Conservation (phyloP, 768 basidiomycete species). For the Xerocomus spinulosus region DNA sequence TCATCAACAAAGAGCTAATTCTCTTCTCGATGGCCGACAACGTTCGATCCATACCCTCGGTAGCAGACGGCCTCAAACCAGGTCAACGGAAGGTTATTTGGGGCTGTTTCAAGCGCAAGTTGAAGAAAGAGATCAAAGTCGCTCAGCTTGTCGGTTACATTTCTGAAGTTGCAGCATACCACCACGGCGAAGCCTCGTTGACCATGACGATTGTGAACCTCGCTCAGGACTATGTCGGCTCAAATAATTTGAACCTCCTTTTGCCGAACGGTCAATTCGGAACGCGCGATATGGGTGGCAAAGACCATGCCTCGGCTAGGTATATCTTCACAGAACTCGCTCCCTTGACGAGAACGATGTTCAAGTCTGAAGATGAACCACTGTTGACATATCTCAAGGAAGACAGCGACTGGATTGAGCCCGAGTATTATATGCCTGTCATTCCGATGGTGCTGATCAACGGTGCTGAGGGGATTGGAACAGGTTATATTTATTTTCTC, state of each 20-base stretch:
- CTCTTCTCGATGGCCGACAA: slow-evolving; percentile 99
- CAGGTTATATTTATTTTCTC: slow-evolving; percentile 49
- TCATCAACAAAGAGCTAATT: slow-evolving; percentile 97
- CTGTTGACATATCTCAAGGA: slow-evolving; percentile 83
- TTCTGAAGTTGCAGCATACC: slow-evolving; percentile 89
- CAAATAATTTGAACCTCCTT: slow-evolving; percentile 90
- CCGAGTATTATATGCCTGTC: slow-evolving; percentile 90
- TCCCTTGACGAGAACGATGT: slow-evolving; percentile 68
- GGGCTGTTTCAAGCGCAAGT: slow-evolving; percentile 91
- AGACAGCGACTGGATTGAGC: slow-evolving; percentile 83
- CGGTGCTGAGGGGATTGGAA: slow-evolving; percentile 96
- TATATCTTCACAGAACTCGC: slow-evolving; percentile 89
- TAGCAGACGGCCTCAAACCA: slow-evolving; percentile 92
- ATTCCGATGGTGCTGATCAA: slow-evolving; percentile 88
- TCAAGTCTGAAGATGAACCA: slow-evolving; percentile 80
- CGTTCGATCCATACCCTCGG: slow-evolving; percentile 93
- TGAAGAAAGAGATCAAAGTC: slow-evolving; percentile 92
- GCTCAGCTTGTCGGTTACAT: slow-evolving; percentile 96
- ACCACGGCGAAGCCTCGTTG: slow-evolving; percentile 91
- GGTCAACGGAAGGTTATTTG: slow-evolving; percentile 97
- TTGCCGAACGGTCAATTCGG: slow-evolving; percentile 92
- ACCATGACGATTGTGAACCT: slow-evolving; percentile 87
- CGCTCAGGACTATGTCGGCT: slow-evolving; percentile 92
- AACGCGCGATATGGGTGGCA: slow-evolving; percentile 88
- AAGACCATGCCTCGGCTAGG: slow-evolving; percentile 94